Evolutionary conservation across 2,329 filamentous ascomycete genomes (phyloP), one percentile per base, ranked within the genome.

Genomic region (Claviceps arundinis): DNA sequence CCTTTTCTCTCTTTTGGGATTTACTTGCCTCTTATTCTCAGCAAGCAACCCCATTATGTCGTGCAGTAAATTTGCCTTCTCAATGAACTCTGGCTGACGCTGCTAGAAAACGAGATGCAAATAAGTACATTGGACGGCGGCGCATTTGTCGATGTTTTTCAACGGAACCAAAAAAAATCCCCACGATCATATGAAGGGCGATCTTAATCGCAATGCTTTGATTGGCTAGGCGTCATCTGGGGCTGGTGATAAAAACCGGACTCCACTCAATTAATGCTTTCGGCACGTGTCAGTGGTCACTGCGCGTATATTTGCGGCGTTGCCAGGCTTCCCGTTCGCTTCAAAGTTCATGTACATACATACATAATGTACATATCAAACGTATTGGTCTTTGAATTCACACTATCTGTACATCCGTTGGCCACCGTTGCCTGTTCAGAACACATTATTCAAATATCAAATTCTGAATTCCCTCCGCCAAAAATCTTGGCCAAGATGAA

Each of bases 31-130:
- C 54, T 65, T 67, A 16, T 60, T 61, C 52, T 68, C 66, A 49
- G 64, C 64, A 43, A 69, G 63, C 37, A 69, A 61, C 38, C 67
- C 67, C 66, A 69, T 69, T 34, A 56, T 61, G 57, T 50, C 51
- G 56, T 49, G 51, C 5, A 30, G 24, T 24, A 17, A 40, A 46
- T 37, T 24, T 50, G 30, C 19, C 38, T 45, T 44, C 38, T 4
- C 37, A 48, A 19, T 44, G 30, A 34, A 34, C 9, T 34, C 30
- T 11, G 30, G 30, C 30, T 34, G 30, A 34, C 9, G 30, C 30
- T 34, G 30, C 30, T 34, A 2, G 30, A 11, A 34, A 11, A 34
- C 9, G 11, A 24, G 19, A 24, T 5, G 19, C 41, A 24, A 14
- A 43, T 14, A 1, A 24, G 30, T 5, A 16, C 17, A 24, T 14